Evolutionary conservation across 2,329 filamentous ascomycete species (phyloP).

Genomic region (Arthrobotrys musiformis): DNA sequence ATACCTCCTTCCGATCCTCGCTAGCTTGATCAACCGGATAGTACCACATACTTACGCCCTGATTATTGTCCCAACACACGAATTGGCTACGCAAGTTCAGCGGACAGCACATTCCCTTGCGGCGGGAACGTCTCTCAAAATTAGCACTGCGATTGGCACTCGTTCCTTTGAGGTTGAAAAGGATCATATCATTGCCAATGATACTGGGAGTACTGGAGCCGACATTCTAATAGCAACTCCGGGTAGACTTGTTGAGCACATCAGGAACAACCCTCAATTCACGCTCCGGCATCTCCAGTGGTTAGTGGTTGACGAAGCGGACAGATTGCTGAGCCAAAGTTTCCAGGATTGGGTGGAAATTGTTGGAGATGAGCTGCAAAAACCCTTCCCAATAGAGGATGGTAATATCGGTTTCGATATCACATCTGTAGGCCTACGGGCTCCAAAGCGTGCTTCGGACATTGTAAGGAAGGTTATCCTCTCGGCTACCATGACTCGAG

Average conservation of each 20-base stretch:
- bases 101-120: slow-evolving; percentile 80
- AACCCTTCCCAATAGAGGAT: slow-evolving; percentile 67
- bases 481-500: slow-evolving; percentile 90
- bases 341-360: slow-evolving; percentile 89
- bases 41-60: slow-evolving; percentile 78
- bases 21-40: slow-evolving; percentile 74
- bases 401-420: slow-evolving; percentile 38
- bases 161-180: slow-evolving; percentile 77
- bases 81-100: slow-evolving; percentile 86
- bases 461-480: slow-evolving; percentile 81
- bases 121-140: slow-evolving; percentile 75
- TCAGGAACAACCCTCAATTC: slow-evolving; percentile 85
- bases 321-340: slow-evolving; percentile 88
- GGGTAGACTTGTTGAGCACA: slow-evolving; percentile 89
- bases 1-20: slow-evolving; percentile 86
- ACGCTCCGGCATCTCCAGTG: slow-evolving; percentile 80
- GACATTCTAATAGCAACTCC: slow-evolving; percentile 93
- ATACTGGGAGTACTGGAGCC: slow-evolving; percentile 68
- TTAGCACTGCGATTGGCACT: slow-evolving; percentile 85
- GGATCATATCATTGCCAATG: slow-evolving; percentile 68
- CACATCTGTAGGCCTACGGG: slow-evolving; percentile 56
- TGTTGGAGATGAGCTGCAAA: slow-evolving; percentile 73
- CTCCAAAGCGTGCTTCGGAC: slow-evolving; percentile 60
- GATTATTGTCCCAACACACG: slow-evolving; percentile 88
- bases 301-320: slow-evolving; percentile 93